A percentile compares a stretch with the other conserved stretches of the same genome.
Evolutionary conservation across 352 stramenopile genomes (phyloP).

Genomic region (Phytophthora pseudosyringae): DNA sequence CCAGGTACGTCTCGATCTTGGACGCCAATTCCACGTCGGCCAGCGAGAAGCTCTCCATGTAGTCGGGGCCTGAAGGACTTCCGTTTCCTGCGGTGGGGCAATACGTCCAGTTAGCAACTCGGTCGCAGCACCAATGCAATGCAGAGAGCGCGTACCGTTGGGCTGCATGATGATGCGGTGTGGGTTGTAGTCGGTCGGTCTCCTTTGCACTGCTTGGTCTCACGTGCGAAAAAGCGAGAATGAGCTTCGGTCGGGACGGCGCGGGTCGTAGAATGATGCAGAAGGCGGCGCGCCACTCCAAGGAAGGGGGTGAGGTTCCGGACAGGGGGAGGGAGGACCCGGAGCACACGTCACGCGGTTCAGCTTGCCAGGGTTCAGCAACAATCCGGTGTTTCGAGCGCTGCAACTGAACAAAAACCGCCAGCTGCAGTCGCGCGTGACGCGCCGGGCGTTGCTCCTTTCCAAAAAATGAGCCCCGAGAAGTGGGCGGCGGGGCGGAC

Average conservation of each 20-base stretch:
- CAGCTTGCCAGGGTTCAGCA: constrained; percentile 46
- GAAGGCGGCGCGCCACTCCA: constrained; percentile 11
- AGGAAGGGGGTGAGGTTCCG: constrained; percentile 27
- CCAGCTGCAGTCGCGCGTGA: constrained; percentile 4
- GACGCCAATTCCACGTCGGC: constrained; percentile 35
- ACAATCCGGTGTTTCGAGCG: constrained; percentile 42
- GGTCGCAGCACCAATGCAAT: neutral
- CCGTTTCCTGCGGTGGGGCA: constrained; percentile 21
- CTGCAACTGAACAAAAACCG: constrained; percentile 40
- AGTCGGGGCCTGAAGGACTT: constrained; percentile 33
- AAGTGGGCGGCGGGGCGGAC: constrained; percentile 31
- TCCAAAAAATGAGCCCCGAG: constrained; percentile 41
- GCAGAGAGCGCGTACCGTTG: constrained; percentile 33
- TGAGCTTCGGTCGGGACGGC: constrained; percentile 20
- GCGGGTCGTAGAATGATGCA: constrained; percentile 40
- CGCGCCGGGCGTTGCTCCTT: constrained; percentile 20
- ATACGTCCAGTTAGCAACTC: constrained; percentile 15
- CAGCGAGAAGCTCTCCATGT: constrained; percentile 29
- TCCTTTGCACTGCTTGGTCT: constrained; percentile 7
- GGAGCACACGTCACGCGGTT: constrained; percentile 36
- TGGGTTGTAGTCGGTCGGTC: neutral
- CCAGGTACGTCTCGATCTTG: constrained; percentile 44
- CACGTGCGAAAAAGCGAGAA: constrained; percentile 23
- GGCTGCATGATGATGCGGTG: constrained; percentile 34
- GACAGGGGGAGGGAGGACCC: constrained; percentile 30